Conservation (phyloP, 768 basidiomycete species). For the Cyclocybe aegerita region DNA sequence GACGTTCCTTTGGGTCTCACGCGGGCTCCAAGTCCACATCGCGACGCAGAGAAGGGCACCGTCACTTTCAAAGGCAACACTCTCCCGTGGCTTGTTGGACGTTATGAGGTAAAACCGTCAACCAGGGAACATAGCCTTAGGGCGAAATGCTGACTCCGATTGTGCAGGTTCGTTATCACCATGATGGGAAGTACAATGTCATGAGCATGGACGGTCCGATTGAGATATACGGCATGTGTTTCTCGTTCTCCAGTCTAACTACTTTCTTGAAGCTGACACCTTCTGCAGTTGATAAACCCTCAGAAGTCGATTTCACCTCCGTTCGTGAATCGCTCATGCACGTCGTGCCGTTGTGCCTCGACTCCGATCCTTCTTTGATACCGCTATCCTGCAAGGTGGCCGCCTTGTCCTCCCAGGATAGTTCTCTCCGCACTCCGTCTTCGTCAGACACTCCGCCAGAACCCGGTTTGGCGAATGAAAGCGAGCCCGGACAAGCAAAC, state of each 20-base stretch:
- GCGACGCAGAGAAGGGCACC: conserved; percentile 55
- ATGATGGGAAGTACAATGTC: conserved; percentile 97
- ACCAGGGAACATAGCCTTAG: neutral
- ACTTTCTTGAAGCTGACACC: conserved; percentile 7
- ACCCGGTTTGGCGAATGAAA: conserved; percentile 8
- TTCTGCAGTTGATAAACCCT: conserved; percentile 65
- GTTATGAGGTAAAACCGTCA: conserved; percentile 68
- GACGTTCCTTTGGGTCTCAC: conserved; percentile 61
- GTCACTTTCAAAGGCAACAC: conserved; percentile 76
- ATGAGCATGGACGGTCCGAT: conserved; percentile 83
- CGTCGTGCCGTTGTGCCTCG: conserved; percentile 84
- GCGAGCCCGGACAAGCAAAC: conserved; percentile 26
- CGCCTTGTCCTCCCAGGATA: conserved; percentile 3
- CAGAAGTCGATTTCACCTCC: conserved; percentile 58
- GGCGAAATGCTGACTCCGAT: conserved; percentile 2
- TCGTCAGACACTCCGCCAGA: conserved; percentile 11
- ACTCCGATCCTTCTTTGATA: conserved; percentile 80
- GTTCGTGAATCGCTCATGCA: conserved; percentile 68
- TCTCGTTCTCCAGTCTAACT: neutral
- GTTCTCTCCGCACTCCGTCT: conserved; percentile 3
- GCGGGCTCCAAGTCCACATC: conserved; percentile 31
- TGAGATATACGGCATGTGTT: conserved; percentile 79
- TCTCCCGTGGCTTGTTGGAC: conserved; percentile 83
- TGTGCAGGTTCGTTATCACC: conserved; percentile 81
- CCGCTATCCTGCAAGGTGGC: conserved; percentile 60